Conservation (phyloP, 148 eudicot genomes). For the Arctostaphylos glauca region DNA sequence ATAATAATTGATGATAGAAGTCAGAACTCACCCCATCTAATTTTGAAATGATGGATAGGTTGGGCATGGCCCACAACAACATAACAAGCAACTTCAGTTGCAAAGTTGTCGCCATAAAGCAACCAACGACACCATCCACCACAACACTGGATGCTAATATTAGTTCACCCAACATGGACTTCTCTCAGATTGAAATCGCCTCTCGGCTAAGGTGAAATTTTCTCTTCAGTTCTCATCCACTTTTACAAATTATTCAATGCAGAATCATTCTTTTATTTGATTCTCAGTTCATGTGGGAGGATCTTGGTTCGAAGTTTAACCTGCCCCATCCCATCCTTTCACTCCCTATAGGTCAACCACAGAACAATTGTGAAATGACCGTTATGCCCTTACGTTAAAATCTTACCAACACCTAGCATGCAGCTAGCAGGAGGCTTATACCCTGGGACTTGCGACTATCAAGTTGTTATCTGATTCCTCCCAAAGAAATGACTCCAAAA, state of each 20-base stretch:
- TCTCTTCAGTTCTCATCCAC: neutral
- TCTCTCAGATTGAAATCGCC: slow-evolving; percentile 72
- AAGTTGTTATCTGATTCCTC: neutral
- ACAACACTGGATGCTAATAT: slow-evolving; percentile 23
- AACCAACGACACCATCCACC: slow-evolving; percentile 45
- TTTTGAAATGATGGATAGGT: slow-evolving; percentile 38
- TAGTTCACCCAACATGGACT: slow-evolving; percentile 53
- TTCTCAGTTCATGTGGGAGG: too few species aligned
- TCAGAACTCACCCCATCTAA: neutral
- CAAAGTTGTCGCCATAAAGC: slow-evolving; percentile 76
- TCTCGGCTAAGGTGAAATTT: slow-evolving; percentile 50
- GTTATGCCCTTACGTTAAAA: neutral
- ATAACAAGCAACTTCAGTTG: slow-evolving; percentile 64
- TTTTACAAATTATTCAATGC: neutral
- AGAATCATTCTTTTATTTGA: too few species aligned
- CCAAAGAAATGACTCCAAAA: too few species aligned
- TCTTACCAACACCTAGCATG: neutral
- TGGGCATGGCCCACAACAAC: slow-evolving; percentile 51
- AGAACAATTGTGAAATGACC: neutral
- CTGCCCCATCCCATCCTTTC: neutral
- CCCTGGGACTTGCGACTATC: too few species aligned
- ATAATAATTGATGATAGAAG: neutral
- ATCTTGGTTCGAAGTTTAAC: too few species aligned
- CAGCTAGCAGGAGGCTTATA: neutral
- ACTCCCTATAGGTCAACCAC: neutral